A percentile compares a stretch with the other conserved stretches of the same genome.
phyloP scores from a whole-genome alignment of 179 eudicot species.

The Camellia oleifera region DNA sequence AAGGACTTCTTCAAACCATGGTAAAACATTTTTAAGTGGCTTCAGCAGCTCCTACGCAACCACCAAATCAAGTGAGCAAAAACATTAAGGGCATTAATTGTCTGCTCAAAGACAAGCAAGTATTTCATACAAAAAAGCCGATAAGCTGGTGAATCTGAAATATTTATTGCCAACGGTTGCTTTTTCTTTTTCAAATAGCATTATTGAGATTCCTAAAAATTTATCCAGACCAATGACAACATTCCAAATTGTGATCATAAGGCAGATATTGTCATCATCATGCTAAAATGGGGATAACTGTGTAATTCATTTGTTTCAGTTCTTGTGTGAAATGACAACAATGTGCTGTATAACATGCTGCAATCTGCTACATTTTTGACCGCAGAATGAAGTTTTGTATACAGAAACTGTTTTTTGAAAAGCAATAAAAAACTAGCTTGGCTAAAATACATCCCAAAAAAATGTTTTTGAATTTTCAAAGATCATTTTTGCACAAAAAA shows the following conservation, averaged over 20 bases:
- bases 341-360: background rate
- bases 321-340: background rate
- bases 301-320: background rate
- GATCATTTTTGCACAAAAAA: too few relatives aligned
- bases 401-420: too few relatives aligned
- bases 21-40: conserved; percentile 37
- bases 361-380: background rate
- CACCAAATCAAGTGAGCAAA: conserved; percentile 1
- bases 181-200: background rate
- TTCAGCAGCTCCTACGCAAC: conserved; percentile 58
- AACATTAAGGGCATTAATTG: background rate
- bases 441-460: too few relatives aligned
- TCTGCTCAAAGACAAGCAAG: background rate
- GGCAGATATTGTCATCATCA: background rate
- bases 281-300: background rate
- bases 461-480: too few relatives aligned
- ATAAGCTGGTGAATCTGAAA: too few relatives aligned
- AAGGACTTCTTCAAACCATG: conserved; percentile 51
- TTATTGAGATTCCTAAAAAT: background rate
- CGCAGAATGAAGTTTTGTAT: background rate
- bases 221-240: background rate
- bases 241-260: background rate
- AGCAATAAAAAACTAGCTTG: too few relatives aligned
- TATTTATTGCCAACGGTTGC: background rate
- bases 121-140: background rate